Conservation (phyloP, 495 filamentous ascomycete genomes). For the Opeltia flavorubescens region DNA sequence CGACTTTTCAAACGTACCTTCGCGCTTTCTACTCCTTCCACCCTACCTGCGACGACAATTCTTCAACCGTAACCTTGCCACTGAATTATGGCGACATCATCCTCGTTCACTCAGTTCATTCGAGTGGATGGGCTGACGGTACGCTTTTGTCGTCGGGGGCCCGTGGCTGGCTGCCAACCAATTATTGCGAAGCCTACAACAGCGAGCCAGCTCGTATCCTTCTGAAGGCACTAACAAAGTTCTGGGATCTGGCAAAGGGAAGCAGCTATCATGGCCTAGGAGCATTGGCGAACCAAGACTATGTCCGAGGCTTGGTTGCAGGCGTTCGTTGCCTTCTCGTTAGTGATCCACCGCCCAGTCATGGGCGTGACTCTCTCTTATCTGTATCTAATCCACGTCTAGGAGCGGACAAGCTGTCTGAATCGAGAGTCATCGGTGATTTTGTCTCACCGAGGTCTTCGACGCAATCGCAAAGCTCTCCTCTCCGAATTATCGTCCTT, state of each 20-base stretch:
- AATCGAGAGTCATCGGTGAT: constrained; percentile 67
- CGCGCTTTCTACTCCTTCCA: constrained; percentile 94
- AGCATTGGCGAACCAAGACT: constrained; percentile 73
- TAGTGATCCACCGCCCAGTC: constrained; percentile 24
- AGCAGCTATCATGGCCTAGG: constrained; percentile 48
- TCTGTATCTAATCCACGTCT: constrained; percentile 11
- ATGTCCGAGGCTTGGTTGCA: constrained; percentile 82
- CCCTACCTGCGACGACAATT: constrained; percentile 54
- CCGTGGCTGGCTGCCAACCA: constrained; percentile 93
- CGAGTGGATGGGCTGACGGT: constrained; percentile 97
- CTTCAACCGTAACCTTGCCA: constrained; percentile 71
- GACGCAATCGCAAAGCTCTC: constrained; percentile 69
- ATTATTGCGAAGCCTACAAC: constrained; percentile 94
- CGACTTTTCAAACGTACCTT: constrained; percentile 84
- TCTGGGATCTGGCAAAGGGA: constrained; percentile 81
- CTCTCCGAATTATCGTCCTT: constrained; percentile 79
- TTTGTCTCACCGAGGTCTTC: constrained; percentile 57
- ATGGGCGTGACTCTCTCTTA: too few species aligned
- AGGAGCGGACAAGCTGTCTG: constrained; percentile 83
- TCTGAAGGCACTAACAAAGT: constrained; percentile 72
- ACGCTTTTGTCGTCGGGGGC: constrained; percentile 80
- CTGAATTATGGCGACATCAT: constrained; percentile 86
- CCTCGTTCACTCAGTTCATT: constrained; percentile 90
- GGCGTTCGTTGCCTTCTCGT: constrained; percentile 84
- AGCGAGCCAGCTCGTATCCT: constrained; percentile 71